Conservation (phyloP, 1,284 basidiomycete species). For the Retiboletus flavoniger region DNA sequence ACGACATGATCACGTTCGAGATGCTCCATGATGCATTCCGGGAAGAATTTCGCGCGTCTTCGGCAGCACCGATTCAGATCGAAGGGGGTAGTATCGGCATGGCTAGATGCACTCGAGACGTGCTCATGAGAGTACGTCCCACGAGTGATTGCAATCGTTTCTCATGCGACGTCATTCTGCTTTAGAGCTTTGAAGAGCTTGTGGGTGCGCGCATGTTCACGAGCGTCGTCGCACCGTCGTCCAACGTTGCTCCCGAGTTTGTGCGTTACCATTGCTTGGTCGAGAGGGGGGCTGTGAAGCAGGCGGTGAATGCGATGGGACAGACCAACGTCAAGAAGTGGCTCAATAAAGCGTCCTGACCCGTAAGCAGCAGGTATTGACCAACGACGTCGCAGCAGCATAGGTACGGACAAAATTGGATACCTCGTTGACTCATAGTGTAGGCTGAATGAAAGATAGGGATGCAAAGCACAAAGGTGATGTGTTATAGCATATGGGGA, state of each 20-base stretch:
- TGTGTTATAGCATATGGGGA: too few relatives aligned
- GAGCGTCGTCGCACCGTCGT: conserved; percentile 44
- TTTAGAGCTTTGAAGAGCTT: conserved; percentile 69
- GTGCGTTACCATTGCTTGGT: conserved; percentile 62
- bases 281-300: conserved; percentile 58
- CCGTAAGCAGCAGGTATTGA: too few relatives aligned
- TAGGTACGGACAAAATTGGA: background rate
- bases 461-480: too few relatives aligned
- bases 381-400: background rate
- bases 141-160: background rate
- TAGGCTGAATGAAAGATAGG: too few relatives aligned
- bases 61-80: conserved; percentile 69
- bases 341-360: conserved; percentile 55
- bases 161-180: conserved; percentile 9
- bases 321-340: conserved; percentile 76
- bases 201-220: conserved; percentile 53
- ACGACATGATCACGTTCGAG: conserved; percentile 72
- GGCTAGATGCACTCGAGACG: conserved; percentile 59
- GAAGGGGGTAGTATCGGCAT: conserved; percentile 74
- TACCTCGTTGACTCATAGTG: too few relatives aligned
- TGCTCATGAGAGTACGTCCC: conserved; percentile 58
- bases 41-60: conserved; percentile 64
- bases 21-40: conserved; percentile 71
- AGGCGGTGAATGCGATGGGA: conserved; percentile 60
- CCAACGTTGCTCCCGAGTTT: conserved; percentile 58